These are phyloP conservation scores for Diatrype stigma DNA, from an alignment of 2,329 filamentous ascomycete genomes.

Conservation along the genomic window DNA sequence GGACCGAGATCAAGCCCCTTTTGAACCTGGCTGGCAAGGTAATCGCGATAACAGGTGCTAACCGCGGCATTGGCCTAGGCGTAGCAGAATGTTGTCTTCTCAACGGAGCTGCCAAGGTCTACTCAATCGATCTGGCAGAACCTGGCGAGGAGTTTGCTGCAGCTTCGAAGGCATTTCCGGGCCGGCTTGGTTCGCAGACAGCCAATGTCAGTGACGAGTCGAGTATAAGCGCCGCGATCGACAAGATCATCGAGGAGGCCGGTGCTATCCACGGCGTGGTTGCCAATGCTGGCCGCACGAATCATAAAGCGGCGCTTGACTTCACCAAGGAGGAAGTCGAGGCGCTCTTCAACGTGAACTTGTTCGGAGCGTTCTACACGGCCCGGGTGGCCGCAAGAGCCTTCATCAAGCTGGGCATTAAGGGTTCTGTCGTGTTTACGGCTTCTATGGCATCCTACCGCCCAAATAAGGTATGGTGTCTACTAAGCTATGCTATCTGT, in stretches of 20 bases:
- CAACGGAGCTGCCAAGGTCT: conserved; percentile 37
- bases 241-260: conserved; percentile 32
- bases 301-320: conserved; percentile 41
- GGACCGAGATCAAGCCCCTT: neutral
- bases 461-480: too few relatives aligned
- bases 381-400: conserved; percentile 39
- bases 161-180: conserved; percentile 36
- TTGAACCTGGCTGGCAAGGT: neutral
- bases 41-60: conserved; percentile 34
- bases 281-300: conserved; percentile 38
- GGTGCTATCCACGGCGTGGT: conserved; percentile 39
- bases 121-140: conserved; percentile 36
- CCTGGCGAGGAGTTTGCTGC: conserved; percentile 33
- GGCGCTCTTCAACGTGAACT: conserved; percentile 41
- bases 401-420: conserved; percentile 31
- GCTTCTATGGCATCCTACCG: conserved; percentile 14
- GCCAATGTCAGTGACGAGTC: conserved; percentile 38
- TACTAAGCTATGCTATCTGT: too few relatives aligned
- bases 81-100: conserved; percentile 42
- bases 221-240: conserved; percentile 36
- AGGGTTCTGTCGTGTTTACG: conserved; percentile 40
- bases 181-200: conserved; percentile 39
- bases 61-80: conserved; percentile 41
- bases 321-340: conserved; percentile 37
- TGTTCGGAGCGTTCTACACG: conserved; percentile 41